Base-by-base conservation (phyloP, 2,329 filamentous ascomycete species). In the Juglanconis sp. region DNA sequence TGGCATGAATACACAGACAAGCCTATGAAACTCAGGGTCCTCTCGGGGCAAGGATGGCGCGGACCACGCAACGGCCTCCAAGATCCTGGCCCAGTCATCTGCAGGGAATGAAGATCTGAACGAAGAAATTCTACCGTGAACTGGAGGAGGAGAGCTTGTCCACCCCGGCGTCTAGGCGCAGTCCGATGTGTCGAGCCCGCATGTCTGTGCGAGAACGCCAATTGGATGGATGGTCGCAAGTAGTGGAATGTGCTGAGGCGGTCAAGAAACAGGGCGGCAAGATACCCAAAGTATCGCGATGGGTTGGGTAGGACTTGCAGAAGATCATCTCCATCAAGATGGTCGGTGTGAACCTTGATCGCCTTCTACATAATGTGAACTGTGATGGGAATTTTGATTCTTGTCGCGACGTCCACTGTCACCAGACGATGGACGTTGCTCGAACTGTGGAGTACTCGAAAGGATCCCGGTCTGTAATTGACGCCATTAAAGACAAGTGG, bases 401-500 rank as follows among this genome's bases (percentile, higher is more conserved):
- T 59, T 24, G 38, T 49, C 38, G 57, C 51, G 40, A 59, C 44
- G 52, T 48, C 46, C 50, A 48, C 53, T 48, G 40, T 56, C 49
- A 36, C 55, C 35, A 42, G 49, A 24, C 44, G 51, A 46, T 46
- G 56, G 51, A 55, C 38, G 56, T 50, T 49, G 50, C 42, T 46
- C 46, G 61, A 57, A 34, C 38, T 17, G 51, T 34, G 62, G 56
- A 52, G 49, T 24, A 24, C n/a, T 38, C 32, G 55, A 36, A 32
- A 51, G 30, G n/a, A 62, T 50, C 52, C 62, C 54, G 54, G 59
- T 50, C 46, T 36, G 34, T 47, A 53, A 55, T 38, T 59, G 59
- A 64, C 64, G 63, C 63, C 61, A 62, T 60, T 32, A 56, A 59
- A 59, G 46, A 31, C 53, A 59, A 58, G 65, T 64, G 65, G 65